phyloP scores from a whole-genome alignment of 2,329 filamentous ascomycete genomes.

The Chaetothyriales sp. region DNA sequence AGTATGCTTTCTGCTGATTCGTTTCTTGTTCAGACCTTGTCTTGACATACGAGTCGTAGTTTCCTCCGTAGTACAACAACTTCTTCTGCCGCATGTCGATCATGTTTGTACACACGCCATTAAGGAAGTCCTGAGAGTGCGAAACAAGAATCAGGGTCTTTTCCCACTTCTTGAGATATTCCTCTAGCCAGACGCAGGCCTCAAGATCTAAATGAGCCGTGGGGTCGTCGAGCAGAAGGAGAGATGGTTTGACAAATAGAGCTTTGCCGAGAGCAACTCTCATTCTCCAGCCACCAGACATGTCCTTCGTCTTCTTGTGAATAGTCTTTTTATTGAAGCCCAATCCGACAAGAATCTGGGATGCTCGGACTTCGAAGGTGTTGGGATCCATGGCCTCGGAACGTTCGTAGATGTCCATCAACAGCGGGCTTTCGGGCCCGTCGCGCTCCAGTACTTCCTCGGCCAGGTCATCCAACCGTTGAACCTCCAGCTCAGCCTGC shows the following conservation, averaged over 20 bases:
- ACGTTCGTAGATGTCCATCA: constrained; percentile 96
- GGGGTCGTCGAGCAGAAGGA: constrained; percentile 92
- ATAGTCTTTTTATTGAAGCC: constrained; percentile 98
- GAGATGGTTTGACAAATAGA: constrained; percentile 92
- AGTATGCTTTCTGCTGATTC: constrained; percentile 98
- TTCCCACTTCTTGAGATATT: constrained; percentile 99
- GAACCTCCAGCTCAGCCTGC: constrained; percentile 87
- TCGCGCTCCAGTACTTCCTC: constrained; percentile 85
- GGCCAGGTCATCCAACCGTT: constrained; percentile 72
- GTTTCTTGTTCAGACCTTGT: constrained; percentile 84
- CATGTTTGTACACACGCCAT: constrained; percentile 97
- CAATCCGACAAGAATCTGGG: constrained; percentile 92
- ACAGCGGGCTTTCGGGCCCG: constrained; percentile 75
- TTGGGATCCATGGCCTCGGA: constrained; percentile 99
- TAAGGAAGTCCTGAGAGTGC: constrained; percentile 97
- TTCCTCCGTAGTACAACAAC: constrained; percentile 97
- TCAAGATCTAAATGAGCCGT: constrained; percentile 98
- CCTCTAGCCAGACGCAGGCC: constrained; percentile 98
- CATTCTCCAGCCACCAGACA: constrained; percentile 99
- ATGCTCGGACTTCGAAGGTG: constrained; percentile 89
- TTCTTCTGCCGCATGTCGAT: constrained; percentile 88
- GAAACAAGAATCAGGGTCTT: constrained; percentile 92
- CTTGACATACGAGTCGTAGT: constrained; percentile 98
- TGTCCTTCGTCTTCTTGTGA: constrained; percentile 99
- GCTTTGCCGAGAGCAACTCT: constrained; percentile 95